Conservation (phyloP, 2,329 filamentous ascomycete genomes). For the Xylariaceae sp. region DNA sequence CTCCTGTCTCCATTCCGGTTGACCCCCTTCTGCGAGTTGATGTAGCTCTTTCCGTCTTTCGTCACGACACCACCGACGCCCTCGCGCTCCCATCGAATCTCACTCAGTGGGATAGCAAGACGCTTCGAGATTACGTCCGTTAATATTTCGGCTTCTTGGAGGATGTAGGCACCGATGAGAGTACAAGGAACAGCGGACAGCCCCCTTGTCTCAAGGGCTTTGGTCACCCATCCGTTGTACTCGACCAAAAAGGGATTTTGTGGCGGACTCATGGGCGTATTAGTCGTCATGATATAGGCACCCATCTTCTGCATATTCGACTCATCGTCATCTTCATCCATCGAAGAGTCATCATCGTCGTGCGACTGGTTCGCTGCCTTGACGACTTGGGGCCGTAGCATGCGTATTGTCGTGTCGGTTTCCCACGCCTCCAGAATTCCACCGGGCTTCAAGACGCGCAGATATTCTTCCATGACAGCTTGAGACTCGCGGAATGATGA, state of each 20-base stretch:
- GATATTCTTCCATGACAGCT: conserved; percentile 62
- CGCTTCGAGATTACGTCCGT: conserved; percentile 68
- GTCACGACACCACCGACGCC: conserved; percentile 61
- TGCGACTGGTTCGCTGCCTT: conserved; percentile 19
- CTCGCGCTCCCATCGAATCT: conserved; percentile 83
- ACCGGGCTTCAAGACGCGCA: conserved; percentile 72
- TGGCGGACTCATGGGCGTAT: conserved; percentile 75
- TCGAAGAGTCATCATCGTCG: conserved; percentile 28
- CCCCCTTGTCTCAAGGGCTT: conserved; percentile 67
- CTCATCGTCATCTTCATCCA: conserved; percentile 51
- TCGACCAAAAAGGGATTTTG: conserved; percentile 79
- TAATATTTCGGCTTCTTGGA: conserved; percentile 74
- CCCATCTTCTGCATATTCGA: conserved; percentile 64
- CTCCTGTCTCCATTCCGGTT: conserved; percentile 35
- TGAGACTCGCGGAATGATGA: conserved; percentile 58
- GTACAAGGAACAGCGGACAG: conserved; percentile 75
- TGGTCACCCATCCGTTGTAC: conserved; percentile 78
- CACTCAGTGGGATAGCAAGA: conserved; percentile 80
- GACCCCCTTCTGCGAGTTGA: conserved; percentile 48
- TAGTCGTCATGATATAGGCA: conserved; percentile 77
- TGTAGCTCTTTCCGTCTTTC: conserved; percentile 57
- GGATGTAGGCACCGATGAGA: conserved; percentile 67
- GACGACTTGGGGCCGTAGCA: conserved; percentile 72
- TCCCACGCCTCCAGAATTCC: conserved; percentile 88
- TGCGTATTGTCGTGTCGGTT: conserved; percentile 77